Conservation (phyloP, 140 eudicot genomes). For the Ambrosia hybrid region DNA sequence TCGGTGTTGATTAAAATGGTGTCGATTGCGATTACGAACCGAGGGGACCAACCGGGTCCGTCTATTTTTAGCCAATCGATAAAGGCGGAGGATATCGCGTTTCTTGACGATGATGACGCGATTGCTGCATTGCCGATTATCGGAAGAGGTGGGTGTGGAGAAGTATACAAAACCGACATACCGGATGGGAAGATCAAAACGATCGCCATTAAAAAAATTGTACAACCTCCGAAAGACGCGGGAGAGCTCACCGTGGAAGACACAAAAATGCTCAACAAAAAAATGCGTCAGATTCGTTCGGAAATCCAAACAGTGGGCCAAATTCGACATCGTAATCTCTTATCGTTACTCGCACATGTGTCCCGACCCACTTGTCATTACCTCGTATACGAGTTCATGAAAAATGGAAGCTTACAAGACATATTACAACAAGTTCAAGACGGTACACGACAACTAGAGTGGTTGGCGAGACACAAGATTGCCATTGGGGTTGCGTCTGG, state of each 20-base stretch:
- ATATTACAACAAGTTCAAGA: slow-evolving; percentile 27
- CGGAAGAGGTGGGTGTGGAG: slow-evolving; percentile 87
- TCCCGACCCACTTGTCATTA: slow-evolving; percentile 43
- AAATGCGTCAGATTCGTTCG: slow-evolving; percentile 66
- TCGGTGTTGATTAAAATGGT: slow-evolving; percentile 43
- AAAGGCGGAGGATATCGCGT: slow-evolving; percentile 72
- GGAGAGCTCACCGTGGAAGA: slow-evolving; percentile 66
- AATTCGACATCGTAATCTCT: slow-evolving; percentile 71
- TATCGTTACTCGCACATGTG: slow-evolving; percentile 75
- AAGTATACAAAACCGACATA: slow-evolving; percentile 62
- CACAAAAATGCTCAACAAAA: slow-evolving; percentile 52
- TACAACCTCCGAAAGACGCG: slow-evolving; percentile 60
- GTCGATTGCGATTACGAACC: slow-evolving; percentile 21
- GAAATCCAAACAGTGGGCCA: slow-evolving; percentile 80
- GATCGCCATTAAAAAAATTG: slow-evolving; percentile 74
- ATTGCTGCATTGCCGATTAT: slow-evolving; percentile 48
- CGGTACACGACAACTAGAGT: slow-evolving; percentile 28
- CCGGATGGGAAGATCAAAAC: slow-evolving; percentile 55
- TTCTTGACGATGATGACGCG: slow-evolving; percentile 67
- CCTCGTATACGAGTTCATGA: slow-evolving; percentile 39
- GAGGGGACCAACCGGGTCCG: slow-evolving; percentile 30
- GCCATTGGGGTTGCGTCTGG: slow-evolving; percentile 36
- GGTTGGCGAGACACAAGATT: slow-evolving; percentile 32
- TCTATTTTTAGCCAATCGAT: slow-evolving; percentile 66
- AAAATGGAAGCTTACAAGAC: slow-evolving; percentile 42